A percentile compares a stretch with the other conserved stretches of the same genome.
Evolutionary conservation across 2,329 filamentous ascomycete genomes (phyloP).

Genomic region (Tolypocladium amazonense): DNA sequence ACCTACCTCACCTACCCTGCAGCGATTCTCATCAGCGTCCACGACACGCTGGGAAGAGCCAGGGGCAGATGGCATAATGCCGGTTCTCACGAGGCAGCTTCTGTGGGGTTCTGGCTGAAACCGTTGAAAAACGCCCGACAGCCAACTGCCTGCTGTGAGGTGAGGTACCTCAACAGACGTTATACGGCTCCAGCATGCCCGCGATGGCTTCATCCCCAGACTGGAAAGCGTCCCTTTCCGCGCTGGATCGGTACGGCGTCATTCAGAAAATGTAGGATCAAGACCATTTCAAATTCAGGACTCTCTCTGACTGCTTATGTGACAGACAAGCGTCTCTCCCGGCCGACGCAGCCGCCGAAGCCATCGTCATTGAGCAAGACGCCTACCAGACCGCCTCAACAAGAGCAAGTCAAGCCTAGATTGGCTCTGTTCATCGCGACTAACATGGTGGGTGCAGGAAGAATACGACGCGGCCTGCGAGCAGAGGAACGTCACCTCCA

Average conservation of each 20-base stretch:
- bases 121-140: background rate
- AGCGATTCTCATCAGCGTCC: background rate
- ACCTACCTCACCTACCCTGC: background rate
- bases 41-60: too few relatives aligned
- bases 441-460: conserved; percentile 30
- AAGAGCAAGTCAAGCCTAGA: conserved; percentile 33
- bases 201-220: conserved; percentile 8
- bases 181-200: background rate
- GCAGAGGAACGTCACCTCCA: background rate
- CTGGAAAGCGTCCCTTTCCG: conserved; percentile 44
- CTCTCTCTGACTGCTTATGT: background rate
- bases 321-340: conserved; percentile 19
- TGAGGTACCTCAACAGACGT: background rate
- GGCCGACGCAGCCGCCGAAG: conserved; percentile 26
- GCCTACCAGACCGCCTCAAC: conserved; percentile 49
- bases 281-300: background rate
- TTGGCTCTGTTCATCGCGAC: background rate
- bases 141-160: background rate
- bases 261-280: conserved; percentile 38
- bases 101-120: background rate
- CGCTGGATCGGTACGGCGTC: conserved; percentile 49
- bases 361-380: conserved; percentile 55
- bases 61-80: background rate
- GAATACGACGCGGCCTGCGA: conserved; percentile 41
- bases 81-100: background rate